Conservation (phyloP, 2,329 filamentous ascomycete species). For the Paecilomyces sp. region DNA sequence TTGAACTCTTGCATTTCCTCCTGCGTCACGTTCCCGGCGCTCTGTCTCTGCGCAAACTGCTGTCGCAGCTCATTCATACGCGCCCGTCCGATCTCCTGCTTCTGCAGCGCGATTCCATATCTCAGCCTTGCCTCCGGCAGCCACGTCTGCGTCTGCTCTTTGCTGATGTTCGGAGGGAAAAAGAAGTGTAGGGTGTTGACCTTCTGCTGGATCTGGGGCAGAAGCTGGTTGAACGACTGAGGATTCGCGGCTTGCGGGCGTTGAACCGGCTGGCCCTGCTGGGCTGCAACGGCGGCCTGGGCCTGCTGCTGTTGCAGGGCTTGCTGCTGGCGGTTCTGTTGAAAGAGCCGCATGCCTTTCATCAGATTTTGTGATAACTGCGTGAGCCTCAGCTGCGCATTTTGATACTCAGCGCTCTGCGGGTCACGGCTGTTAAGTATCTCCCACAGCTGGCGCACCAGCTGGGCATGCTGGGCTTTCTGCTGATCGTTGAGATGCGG, state of each 20-base stretch:
- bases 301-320: slow-evolving; percentile 22
- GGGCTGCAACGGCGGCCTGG: slow-evolving; percentile 13
- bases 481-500: slow-evolving; percentile 47
- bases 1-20: slow-evolving; percentile 39
- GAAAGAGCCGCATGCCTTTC: slow-evolving; percentile 43
- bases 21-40: slow-evolving; percentile 30
- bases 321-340: slow-evolving; percentile 31
- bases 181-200: slow-evolving; percentile 39
- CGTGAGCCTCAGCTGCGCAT: slow-evolving; percentile 44
- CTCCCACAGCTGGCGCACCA: slow-evolving; percentile 50
- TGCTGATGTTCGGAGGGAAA: slow-evolving; percentile 37
- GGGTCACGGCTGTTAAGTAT: slow-evolving; percentile 42
- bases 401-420: slow-evolving; percentile 43
- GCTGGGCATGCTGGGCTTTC: slow-evolving; percentile 49
- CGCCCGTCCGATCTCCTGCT: slow-evolving; percentile 40
- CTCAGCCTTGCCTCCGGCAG: slow-evolving; percentile 39
- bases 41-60: slow-evolving; percentile 30
- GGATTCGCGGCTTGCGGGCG: slow-evolving; percentile 28
- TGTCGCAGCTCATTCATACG: slow-evolving; percentile 35
- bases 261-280: slow-evolving; percentile 17
- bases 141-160: slow-evolving; percentile 38
- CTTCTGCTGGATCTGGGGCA: slow-evolving; percentile 40
- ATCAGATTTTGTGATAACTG: slow-evolving; percentile 47
- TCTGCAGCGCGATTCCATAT: slow-evolving; percentile 43
- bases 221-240: slow-evolving; percentile 34